A percentile compares a stretch with the other conserved stretches of the same genome.
Conservation (phyloP, 768 basidiomycete genomes). For the Tylopilus cervinicoccineus region DNA sequence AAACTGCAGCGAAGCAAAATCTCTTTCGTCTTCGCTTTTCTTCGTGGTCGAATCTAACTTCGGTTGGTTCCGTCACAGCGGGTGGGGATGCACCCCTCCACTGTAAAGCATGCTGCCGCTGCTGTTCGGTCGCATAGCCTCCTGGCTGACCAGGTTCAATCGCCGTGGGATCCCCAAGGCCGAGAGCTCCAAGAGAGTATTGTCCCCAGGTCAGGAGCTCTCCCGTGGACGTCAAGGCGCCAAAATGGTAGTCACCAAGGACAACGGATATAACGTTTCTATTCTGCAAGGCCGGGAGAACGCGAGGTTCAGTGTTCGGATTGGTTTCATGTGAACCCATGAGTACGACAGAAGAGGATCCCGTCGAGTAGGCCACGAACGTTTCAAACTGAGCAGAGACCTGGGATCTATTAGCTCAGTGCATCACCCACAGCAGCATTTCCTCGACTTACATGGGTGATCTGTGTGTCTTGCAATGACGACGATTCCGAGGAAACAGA, state of each 20-base stretch:
- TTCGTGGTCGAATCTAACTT: constrained; percentile 69
- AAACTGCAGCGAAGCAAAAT: constrained; percentile 79
- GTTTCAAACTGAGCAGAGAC: constrained; percentile 81
- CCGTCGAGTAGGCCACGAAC: constrained; percentile 81
- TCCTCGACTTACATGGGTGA: constrained; percentile 66
- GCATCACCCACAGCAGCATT: background rate
- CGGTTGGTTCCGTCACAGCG: constrained; percentile 54
- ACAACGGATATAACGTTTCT: constrained; percentile 79
- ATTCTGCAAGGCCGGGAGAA: constrained; percentile 74
- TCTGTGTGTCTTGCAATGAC: constrained; percentile 48
- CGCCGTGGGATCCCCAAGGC: constrained; percentile 69
- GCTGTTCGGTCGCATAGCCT: constrained; percentile 45
- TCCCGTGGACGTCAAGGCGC: constrained; percentile 76
- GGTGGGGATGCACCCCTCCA: constrained; percentile 29
- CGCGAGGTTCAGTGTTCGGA: constrained; percentile 44
- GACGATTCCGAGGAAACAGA: constrained; percentile 39
- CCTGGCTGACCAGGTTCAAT: constrained; percentile 56
- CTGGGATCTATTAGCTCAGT: constrained; percentile 33
- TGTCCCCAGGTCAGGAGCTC: constrained; percentile 78
- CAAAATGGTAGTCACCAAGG: constrained; percentile 90
- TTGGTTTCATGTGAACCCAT: constrained; percentile 56
- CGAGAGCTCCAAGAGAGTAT: constrained; percentile 77
- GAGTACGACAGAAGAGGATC: constrained; percentile 65
- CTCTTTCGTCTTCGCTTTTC: constrained; percentile 45
- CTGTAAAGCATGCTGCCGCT: constrained; percentile 27